A percentile compares a stretch with the other conserved stretches of the same genome.
phyloP scores from a whole-genome alignment of 495 filamentous ascomycete species.

The Xylaria cubensis region DNA sequence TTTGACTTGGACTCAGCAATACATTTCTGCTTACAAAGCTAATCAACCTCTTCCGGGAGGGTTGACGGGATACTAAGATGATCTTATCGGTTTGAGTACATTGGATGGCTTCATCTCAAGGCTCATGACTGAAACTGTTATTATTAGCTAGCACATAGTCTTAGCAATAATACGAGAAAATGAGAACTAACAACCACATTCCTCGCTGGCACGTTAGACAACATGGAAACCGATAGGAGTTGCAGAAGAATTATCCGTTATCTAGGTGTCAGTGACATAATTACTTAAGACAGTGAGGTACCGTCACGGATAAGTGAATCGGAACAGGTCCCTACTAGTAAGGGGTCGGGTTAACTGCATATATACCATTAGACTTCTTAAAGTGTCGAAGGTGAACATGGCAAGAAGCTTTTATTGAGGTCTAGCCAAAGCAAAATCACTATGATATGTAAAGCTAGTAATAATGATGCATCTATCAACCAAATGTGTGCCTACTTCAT shows the following conservation, averaged over 20 bases:
- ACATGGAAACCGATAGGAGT: no score
- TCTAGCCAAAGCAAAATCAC: neutral
- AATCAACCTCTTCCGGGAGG: neutral
- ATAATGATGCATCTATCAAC: neutral
- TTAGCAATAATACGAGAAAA: no score
- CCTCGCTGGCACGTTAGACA: no score
- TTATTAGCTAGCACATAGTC: no score
- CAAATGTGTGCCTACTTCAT: neutral
- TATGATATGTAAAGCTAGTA: neutral
- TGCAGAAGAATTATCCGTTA: no score
- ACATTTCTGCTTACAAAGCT: neutral
- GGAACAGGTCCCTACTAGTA: no score
- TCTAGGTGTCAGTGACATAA: no score
- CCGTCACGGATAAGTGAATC: no score
- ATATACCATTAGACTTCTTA: neutral
- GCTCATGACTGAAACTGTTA: no score
- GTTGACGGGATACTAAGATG: neutral
- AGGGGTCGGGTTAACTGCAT: no score
- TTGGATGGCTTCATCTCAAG: neutral
- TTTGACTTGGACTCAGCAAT: neutral
- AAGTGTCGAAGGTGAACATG: neutral
- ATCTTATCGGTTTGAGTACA: neutral
- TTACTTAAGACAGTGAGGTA: no score
- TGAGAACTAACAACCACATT: no score
- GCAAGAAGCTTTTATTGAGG: neutral